Conservation (phyloP, 164 flowering plant species). For the Chimonanthus praecox region DNA sequence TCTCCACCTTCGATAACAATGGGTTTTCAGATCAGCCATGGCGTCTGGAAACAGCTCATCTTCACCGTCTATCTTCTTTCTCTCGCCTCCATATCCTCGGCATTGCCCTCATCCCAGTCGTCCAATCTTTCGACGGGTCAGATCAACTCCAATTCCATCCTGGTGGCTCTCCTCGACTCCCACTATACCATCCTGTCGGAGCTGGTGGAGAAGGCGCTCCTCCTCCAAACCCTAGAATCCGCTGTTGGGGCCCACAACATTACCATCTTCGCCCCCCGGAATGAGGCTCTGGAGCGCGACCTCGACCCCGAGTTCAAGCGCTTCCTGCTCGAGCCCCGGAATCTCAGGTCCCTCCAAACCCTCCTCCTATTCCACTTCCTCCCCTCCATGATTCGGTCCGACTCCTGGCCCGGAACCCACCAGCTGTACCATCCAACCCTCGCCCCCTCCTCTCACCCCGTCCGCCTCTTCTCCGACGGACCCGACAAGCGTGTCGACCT, state of each 20-base stretch:
- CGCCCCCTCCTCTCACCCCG: slow-evolving; percentile 28
- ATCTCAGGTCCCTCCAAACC: slow-evolving; percentile 56
- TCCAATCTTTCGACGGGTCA: slow-evolving; percentile 14
- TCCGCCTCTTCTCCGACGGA: slow-evolving; percentile 16
- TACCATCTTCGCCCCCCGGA: slow-evolving; percentile 67
- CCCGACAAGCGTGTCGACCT: slow-evolving; percentile 27
- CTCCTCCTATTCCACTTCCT: slow-evolving; percentile 52
- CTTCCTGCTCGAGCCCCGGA: slow-evolving; percentile 68
- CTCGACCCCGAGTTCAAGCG: slow-evolving; percentile 75
- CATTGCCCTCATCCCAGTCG: slow-evolving; percentile 27
- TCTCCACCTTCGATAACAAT: neutral
- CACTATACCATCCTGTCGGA: slow-evolving; percentile 71
- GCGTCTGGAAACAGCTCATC: neutral
- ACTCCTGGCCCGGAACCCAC: slow-evolving; percentile 33
- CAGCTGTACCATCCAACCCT: slow-evolving; percentile 24
- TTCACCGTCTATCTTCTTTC: neutral
- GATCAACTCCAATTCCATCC: slow-evolving; percentile 63
- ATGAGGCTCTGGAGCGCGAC: slow-evolving; percentile 65
- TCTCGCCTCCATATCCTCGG: slow-evolving; percentile 8
- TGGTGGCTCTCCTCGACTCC: slow-evolving; percentile 70
- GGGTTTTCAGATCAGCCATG: neutral
- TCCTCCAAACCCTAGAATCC: slow-evolving; percentile 48
- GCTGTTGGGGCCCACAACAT: slow-evolving; percentile 52
- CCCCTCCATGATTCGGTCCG: slow-evolving; percentile 43
- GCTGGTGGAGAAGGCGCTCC: slow-evolving; percentile 61